These are phyloP conservation scores for Podospora pseudopauciseta DNA, from an alignment of 495 filamentous ascomycete species.

Conservation along the genomic window DNA sequence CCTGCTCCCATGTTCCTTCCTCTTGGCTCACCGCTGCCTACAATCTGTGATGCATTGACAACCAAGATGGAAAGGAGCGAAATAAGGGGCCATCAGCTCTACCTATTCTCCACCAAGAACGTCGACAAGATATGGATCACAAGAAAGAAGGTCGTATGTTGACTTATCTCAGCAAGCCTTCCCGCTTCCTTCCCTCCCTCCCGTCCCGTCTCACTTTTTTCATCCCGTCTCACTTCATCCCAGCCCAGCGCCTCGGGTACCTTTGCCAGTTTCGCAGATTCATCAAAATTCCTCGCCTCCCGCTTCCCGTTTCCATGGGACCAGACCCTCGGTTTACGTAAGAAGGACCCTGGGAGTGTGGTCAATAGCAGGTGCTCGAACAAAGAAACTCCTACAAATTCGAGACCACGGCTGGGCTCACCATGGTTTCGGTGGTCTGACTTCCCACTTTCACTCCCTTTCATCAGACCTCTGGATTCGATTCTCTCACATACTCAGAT, in stretches of 20 bases:
- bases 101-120: too few species aligned
- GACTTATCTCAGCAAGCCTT: background rate
- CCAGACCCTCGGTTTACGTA: background rate
- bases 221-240: background rate
- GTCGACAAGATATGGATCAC: too few species aligned
- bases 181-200: background rate
- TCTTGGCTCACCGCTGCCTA: background rate
- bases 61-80: background rate
- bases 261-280: background rate
- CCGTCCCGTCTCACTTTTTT: background rate
- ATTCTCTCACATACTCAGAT: background rate
- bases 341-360: too few species aligned
- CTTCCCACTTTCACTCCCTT: background rate
- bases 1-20: background rate
- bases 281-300: background rate
- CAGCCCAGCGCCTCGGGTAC: constrained; percentile 1
- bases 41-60: background rate
- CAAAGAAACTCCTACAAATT: background rate
- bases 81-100: background rate
- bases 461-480: background rate
- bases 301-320: background rate
- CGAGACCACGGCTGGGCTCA: background rate
- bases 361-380: background rate
- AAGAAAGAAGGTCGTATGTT: background rate
- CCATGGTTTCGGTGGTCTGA: background rate